Evolutionary conservation across 768 basidiomycete species (phyloP).

Genomic region (Peribolospora kevripleyi): DNA sequence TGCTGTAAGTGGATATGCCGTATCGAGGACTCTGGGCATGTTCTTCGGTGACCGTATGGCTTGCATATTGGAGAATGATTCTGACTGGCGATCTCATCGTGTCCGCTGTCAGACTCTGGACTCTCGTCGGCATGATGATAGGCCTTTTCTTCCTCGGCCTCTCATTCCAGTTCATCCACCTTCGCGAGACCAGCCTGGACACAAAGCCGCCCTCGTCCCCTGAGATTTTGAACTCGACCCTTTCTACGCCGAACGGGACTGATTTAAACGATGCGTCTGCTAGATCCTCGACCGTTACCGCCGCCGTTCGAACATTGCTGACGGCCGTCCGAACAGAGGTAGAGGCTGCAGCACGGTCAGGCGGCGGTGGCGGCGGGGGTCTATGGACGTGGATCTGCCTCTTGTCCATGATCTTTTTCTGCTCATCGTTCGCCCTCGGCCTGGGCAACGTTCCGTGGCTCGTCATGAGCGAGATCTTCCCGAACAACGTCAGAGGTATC

Average conservation of each 20-base stretch:
- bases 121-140: slow-evolving; percentile 6
- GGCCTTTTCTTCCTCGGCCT: slow-evolving; percentile 7
- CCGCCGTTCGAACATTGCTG: no score
- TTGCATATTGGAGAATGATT: no score
- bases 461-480: slow-evolving; percentile 6
- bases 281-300: no score
- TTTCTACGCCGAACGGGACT: no score
- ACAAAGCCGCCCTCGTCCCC: no score
- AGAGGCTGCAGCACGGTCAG: neutral
- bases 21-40: neutral
- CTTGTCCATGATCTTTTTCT: slow-evolving; percentile 4
- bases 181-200: no score
- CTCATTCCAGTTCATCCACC: slow-evolving; percentile 6
- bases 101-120: neutral
- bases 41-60: no score
- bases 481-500: neutral
- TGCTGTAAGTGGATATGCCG: neutral
- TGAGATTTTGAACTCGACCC: no score
- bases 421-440: slow-evolving; percentile 5
- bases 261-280: no score
- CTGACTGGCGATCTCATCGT: neutral
- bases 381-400: slow-evolving; percentile 4
- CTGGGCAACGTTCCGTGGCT: slow-evolving; percentile 11
- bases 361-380: neutral
- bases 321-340: no score